A percentile compares a stretch with the other conserved stretches of the same genome.
Conservation (phyloP, 2,329 filamentous ascomycete species). For the Fusarium sp. region DNA sequence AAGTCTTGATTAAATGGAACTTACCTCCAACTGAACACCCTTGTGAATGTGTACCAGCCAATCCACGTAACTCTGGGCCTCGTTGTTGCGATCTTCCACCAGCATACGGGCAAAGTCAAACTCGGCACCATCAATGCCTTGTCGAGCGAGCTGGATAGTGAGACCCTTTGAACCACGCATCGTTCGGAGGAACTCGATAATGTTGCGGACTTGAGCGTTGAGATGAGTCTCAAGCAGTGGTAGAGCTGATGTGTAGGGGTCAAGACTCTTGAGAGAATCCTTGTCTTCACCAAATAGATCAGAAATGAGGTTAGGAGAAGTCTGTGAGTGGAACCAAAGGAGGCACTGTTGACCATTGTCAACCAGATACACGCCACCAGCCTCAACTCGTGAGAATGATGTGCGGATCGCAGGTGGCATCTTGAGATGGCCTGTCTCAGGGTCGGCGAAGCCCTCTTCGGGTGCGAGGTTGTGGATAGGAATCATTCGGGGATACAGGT, state of each 20-base stretch:
- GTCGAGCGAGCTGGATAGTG: constrained; percentile 88
- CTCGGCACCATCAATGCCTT: constrained; percentile 93
- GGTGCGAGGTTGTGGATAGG: constrained; percentile 88
- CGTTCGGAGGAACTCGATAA: constrained; percentile 84
- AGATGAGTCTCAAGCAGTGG: constrained; percentile 91
- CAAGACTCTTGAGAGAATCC: constrained; percentile 74
- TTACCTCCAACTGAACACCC: constrained; percentile 87
- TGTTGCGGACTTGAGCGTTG: constrained; percentile 93
- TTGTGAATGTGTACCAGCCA: constrained; percentile 97
- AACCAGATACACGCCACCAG: constrained; percentile 92
- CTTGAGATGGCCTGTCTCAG: constrained; percentile 83
- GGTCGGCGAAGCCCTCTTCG: constrained; percentile 90
- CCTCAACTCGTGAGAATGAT: constrained; percentile 87
- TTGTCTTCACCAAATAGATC: constrained; percentile 89
- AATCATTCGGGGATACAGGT: constrained; percentile 94
- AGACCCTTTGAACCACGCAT: constrained; percentile 87
- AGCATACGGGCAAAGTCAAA: constrained; percentile 94
- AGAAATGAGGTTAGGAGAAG: constrained; percentile 87
- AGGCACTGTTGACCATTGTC: constrained; percentile 95
- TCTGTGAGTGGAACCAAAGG: constrained; percentile 91
- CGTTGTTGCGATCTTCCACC: constrained; percentile 95
- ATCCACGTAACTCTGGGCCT: constrained; percentile 97
- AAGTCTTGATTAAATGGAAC: constrained; percentile 36
- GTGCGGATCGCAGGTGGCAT: constrained; percentile 84
- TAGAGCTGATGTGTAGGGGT: constrained; percentile 81